These are phyloP conservation scores for Zopfochytrium polystomum DNA, from an alignment of 371 early-diverging fungal species.

Conservation along the genomic window DNA sequence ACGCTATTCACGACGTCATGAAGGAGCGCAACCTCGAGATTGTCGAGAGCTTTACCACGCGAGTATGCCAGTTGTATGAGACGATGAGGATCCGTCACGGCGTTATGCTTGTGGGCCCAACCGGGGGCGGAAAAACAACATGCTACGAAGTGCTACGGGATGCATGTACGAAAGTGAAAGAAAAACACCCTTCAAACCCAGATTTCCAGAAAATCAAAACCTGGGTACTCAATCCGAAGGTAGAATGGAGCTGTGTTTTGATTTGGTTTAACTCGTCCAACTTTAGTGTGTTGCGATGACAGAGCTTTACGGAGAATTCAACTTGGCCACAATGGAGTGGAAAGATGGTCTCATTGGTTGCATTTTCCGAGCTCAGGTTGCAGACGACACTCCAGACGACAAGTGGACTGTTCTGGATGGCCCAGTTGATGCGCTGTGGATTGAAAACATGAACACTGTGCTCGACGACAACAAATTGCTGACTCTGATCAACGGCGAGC, in stretches of 20 bases:
- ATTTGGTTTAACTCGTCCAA: neutral
- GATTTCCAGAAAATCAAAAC: slow-evolving; percentile 42
- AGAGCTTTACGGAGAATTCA: slow-evolving; percentile 53
- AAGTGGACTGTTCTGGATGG: slow-evolving; percentile 61
- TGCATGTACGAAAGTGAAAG: slow-evolving; percentile 33
- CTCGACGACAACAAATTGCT: slow-evolving; percentile 57
- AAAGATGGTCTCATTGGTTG: slow-evolving; percentile 48
- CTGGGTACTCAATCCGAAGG: slow-evolving; percentile 52
- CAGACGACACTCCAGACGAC: slow-evolving; percentile 41
- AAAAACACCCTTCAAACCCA: slow-evolving; percentile 21
- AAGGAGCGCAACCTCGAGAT: slow-evolving; percentile 29
- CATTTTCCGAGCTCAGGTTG: slow-evolving; percentile 45
- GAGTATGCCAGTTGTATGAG: slow-evolving; percentile 46
- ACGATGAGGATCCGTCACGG: slow-evolving; percentile 49
- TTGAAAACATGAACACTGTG: slow-evolving; percentile 55
- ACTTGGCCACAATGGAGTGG: slow-evolving; percentile 54
- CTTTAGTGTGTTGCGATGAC: slow-evolving; percentile 50
- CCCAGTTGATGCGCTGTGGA: slow-evolving; percentile 56
- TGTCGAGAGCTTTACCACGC: slow-evolving; percentile 35
- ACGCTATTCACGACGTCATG: slow-evolving; percentile 35
- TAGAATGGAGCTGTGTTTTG: slow-evolving; percentile 8
- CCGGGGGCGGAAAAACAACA: slow-evolving; percentile 50
- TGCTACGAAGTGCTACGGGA: slow-evolving; percentile 43
- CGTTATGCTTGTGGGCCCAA: slow-evolving; percentile 53
- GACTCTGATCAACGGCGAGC: slow-evolving; percentile 53